Conservation (phyloP, 129 eudicot species). For the Glebionis coronaria region DNA sequence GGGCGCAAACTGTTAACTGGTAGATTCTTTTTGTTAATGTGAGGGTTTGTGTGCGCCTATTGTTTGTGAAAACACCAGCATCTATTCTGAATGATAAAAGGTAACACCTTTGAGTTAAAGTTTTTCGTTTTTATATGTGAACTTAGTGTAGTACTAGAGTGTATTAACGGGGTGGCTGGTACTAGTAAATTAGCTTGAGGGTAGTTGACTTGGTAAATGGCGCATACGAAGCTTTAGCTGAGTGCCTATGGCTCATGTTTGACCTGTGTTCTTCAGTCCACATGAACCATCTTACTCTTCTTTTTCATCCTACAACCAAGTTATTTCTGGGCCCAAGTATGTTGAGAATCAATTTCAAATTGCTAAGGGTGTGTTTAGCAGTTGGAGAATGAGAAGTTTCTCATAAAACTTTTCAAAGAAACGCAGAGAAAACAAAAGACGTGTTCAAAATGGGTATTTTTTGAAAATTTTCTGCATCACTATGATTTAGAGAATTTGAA, state of each 20-base stretch:
- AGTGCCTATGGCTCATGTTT: background rate
- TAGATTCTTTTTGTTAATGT: constrained; percentile 16
- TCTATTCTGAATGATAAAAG: constrained; percentile 11
- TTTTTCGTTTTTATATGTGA: too few species aligned
- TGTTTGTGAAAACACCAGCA: background rate
- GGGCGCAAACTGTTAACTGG: background rate
- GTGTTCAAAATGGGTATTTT: too few species aligned
- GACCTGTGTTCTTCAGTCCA: constrained; percentile 6
- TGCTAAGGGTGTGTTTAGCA: too few species aligned
- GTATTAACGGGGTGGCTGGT: background rate
- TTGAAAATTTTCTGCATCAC: too few species aligned
- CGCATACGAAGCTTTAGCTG: background rate
- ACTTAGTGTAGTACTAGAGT: background rate
- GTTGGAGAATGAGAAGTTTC: too few species aligned
- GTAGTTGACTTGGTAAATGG: background rate
- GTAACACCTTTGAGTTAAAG: background rate
- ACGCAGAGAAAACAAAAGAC: too few species aligned
- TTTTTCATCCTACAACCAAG: background rate
- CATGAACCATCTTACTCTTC: background rate
- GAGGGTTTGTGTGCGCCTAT: background rate
- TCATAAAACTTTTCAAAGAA: too few species aligned
- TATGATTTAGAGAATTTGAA: too few species aligned
- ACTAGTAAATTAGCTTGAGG: too few species aligned
- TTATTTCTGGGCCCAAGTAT: background rate
- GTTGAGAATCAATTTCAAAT: too few species aligned